Evolutionary conservation across 805 yeast genomes (phyloP).

Genomic region (Yamadazyma scolyti): DNA sequence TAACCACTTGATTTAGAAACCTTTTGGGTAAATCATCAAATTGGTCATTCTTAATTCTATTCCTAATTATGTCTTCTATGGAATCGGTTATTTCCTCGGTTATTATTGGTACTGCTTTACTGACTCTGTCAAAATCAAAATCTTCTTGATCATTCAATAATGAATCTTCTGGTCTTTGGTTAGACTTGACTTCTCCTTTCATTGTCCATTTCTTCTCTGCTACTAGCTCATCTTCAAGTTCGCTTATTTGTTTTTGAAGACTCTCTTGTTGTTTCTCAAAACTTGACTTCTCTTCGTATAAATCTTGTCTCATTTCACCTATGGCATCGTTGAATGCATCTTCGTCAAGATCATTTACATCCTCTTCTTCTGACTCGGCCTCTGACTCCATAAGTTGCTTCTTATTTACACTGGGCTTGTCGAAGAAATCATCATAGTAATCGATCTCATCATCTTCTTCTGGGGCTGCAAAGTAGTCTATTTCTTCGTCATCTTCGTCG

Average conservation of each 20-base stretch:
- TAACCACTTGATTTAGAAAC: slow-evolving; percentile 60
- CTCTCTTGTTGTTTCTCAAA: slow-evolving; percentile 80
- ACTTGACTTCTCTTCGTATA: slow-evolving; percentile 58
- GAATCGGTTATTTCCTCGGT: slow-evolving; percentile 85
- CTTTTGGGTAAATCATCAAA: slow-evolving; percentile 85
- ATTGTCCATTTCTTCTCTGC: slow-evolving; percentile 92
- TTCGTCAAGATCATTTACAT: slow-evolving; percentile 40
- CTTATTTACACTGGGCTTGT: slow-evolving; percentile 29
- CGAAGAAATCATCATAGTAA: slow-evolving; percentile 67
- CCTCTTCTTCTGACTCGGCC: slow-evolving; percentile 15
- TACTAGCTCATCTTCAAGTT: slow-evolving; percentile 80
- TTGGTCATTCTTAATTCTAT: slow-evolving; percentile 68
- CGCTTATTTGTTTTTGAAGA: slow-evolving; percentile 71
- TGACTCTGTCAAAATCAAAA: slow-evolving; percentile 85
- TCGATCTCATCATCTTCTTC: slow-evolving; percentile 52
- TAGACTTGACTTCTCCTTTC: slow-evolving; percentile 86
- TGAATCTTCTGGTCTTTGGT: slow-evolving; percentile 81
- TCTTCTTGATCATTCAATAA: slow-evolving; percentile 65
- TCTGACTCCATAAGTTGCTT: slow-evolving; percentile 14
- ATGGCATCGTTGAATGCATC: slow-evolving; percentile 61
- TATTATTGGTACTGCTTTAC: slow-evolving; percentile 94
- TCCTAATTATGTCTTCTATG: slow-evolving; percentile 82
- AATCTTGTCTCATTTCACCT: slow-evolving; percentile 58
- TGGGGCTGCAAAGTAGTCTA: slow-evolving; percentile 32
- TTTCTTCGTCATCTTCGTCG: slow-evolving; percentile 31